Evolutionary conservation across 305 asterid species (phyloP), one percentile per base, ranked within the genome.

Genomic region (Fraxinus paxiana): DNA sequence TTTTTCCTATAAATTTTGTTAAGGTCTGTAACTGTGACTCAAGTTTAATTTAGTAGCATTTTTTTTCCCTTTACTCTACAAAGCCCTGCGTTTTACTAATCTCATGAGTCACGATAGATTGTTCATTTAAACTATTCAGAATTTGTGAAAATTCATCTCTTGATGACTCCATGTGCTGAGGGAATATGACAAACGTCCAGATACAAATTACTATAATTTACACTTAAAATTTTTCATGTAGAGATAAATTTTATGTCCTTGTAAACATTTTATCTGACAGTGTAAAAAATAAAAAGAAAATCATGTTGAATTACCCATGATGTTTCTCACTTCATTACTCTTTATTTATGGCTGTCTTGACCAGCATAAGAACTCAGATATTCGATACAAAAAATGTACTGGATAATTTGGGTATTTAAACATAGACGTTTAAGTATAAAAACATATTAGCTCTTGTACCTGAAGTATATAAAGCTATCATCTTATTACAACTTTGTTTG

Each of bases 301-400:
- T 38, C 73, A 73, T 71, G 43, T 80, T 7, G 33, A 72, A 15
- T 69, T 70, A 33, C 46, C 74, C 8, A 33, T 31, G 75, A 70
- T n/a, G 26, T 31, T 70, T 31, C 75, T 33, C 24, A 70, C 15
- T 33, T 31, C 46, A 76, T 38, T 15, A 30, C 75, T 82, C 24
- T 51, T 46, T 26, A 79, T 17, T 80, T 35, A 61, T 82, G 73
- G 81, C 31, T 13, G 72, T 76, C 76, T 30, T 82, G 17, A 80
- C 83, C 73, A 78, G 81, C 82, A 79, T 91, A 78, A 80, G 83
- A 73, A 79, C 26, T 73, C 65, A 38, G 63, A 83, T 74, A 74
- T 83, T 59, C 34, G 37, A 79, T 83, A 67, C 46, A 84, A 80
- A 84, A 80, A 79, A 83, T 82, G 84, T 79, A 80, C 75, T 73